Evolutionary conservation across 2,329 filamentous ascomycete species (phyloP), one percentile per base, ranked within the genome.

Genomic region (Trichoderma oligosporum): DNA sequence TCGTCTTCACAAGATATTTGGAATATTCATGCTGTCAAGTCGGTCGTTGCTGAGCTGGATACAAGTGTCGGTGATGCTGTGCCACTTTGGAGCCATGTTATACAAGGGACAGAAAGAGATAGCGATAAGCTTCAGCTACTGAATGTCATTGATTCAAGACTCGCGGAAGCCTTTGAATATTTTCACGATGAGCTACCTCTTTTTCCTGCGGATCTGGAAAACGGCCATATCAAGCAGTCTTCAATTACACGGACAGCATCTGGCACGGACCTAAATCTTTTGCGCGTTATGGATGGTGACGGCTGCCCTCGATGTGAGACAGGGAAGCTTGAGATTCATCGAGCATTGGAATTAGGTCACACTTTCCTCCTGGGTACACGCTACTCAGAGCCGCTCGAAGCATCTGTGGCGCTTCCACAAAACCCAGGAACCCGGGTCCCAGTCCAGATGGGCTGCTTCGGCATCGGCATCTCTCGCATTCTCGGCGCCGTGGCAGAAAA

Each of bases 381-480:
- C 27, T 99, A 99, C 74, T 92, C 88, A 22, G 78, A 82, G 18
- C 87, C 91, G 0, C 78, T 99, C 0, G 75, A 80, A 7, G 88
- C 89, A 1, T 78, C 73, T 1, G 81, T 94, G 2, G 74, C 76
- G 4, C 61, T 73, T 2, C 67, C 72, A 11, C 60, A 62, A 38
- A 61, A 45, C 5, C 65, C 67, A 18, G 64, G 64, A 9, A 63
- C 62, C 25, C 64, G 61, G 3, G 77, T 84, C 0, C 78, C 85
- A 0, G 80, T 96, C 66, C 84, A 96, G 62, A 99, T 99, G 94
- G 94, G 94, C 56, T 99, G 94, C 70, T 91, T 97, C 68, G 94
- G 94, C 1, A 95, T 99, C 60, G 94, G 94, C 1, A 84, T 99
- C 16, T 96, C 91, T 4, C 87, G 94, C 42, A 85, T 99, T 65